These are phyloP conservation scores for Narthecium ossifragum DNA, from an alignment of 106 monocot species.

Conservation along the genomic window DNA sequence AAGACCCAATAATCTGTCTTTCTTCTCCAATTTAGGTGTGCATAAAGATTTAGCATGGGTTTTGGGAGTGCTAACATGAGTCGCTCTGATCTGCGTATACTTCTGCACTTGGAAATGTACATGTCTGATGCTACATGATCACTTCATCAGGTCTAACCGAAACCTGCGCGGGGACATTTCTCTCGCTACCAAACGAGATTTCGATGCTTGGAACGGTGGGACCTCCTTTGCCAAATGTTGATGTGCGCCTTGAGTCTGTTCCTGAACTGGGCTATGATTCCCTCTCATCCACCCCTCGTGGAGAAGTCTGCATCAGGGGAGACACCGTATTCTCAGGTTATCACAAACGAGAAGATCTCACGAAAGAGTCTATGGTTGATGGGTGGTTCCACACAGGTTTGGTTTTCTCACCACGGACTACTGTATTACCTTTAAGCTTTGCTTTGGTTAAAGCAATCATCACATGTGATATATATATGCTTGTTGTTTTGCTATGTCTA, in stretches of 20 bases:
- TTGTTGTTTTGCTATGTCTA: too few relatives aligned
- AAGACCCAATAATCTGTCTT: too few relatives aligned
- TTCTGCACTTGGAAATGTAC: too few relatives aligned
- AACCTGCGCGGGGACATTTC: slow-evolving; percentile 56
- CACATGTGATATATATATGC: too few relatives aligned
- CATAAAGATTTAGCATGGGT: too few relatives aligned
- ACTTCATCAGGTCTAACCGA: slow-evolving; percentile 67
- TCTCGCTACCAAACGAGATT: slow-evolving; percentile 54
- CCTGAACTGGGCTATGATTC: slow-evolving; percentile 95
- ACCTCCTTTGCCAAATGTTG: slow-evolving; percentile 41
- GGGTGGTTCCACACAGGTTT: slow-evolving; percentile 99
- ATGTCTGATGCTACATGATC: background rate
- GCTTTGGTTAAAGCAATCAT: too few relatives aligned
- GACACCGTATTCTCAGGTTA: slow-evolving; percentile 82
- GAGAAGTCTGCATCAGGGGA: slow-evolving; percentile 85
- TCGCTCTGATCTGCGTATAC: too few relatives aligned
- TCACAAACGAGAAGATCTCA: slow-evolving; percentile 70
- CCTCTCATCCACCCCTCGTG: slow-evolving; percentile 57
- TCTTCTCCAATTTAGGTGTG: too few relatives aligned
- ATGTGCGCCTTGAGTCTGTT: slow-evolving; percentile 69
- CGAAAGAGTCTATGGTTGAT: slow-evolving; percentile 67
- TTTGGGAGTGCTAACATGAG: too few relatives aligned
- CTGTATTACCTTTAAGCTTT: too few relatives aligned
- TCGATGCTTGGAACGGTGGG: slow-evolving; percentile 76
- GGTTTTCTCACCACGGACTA: too few relatives aligned